phyloP scores from a whole-genome alignment of 1,284 basidiomycete species.

The Tylopilus orsonianus region DNA sequence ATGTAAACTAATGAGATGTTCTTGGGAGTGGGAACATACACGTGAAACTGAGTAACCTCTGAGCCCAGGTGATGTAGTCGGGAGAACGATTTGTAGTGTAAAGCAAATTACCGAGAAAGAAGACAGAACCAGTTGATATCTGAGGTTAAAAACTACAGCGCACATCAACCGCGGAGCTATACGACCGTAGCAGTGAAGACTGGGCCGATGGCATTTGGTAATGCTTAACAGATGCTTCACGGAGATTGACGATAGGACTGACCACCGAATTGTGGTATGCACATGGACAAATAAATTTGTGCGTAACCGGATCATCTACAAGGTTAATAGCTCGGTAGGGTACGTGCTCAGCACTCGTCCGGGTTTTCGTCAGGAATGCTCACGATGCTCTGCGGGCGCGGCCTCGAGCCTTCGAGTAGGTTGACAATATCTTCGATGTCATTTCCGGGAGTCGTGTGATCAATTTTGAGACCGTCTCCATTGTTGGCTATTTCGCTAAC shows the following conservation, averaged over 20 bases:
- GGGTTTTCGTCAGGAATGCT: slow-evolving; percentile 48
- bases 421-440: slow-evolving; percentile 66
- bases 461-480: slow-evolving; percentile 15
- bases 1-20: slow-evolving; percentile 16
- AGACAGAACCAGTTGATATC: slow-evolving; percentile 22
- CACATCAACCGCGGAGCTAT: slow-evolving; percentile 32
- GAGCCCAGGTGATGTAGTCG: slow-evolving; percentile 8
- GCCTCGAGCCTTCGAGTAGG: slow-evolving; percentile 53
- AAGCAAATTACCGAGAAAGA: slow-evolving; percentile 13
- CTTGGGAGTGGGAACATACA: slow-evolving; percentile 11
- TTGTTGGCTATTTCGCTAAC: slow-evolving; percentile 10
- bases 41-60: slow-evolving; percentile 10
- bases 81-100: slow-evolving; percentile 1
- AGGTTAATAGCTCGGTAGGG: slow-evolving; percentile 2
- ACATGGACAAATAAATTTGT: slow-evolving; percentile 24
- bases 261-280: slow-evolving; percentile 33
- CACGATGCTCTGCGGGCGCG: slow-evolving; percentile 42
- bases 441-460: slow-evolving; percentile 25
- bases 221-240: neutral
- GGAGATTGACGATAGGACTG: slow-evolving; percentile 4
- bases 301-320: slow-evolving; percentile 25
- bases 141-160: slow-evolving; percentile 19
- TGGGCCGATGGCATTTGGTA: slow-evolving; percentile 2
- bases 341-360: slow-evolving; percentile 24
- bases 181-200: slow-evolving; percentile 33